Evolutionary conservation across 2,329 filamentous ascomycete genomes (phyloP), one percentile per base, ranked within the genome.

Genomic region (Aspergillus tanneri): DNA sequence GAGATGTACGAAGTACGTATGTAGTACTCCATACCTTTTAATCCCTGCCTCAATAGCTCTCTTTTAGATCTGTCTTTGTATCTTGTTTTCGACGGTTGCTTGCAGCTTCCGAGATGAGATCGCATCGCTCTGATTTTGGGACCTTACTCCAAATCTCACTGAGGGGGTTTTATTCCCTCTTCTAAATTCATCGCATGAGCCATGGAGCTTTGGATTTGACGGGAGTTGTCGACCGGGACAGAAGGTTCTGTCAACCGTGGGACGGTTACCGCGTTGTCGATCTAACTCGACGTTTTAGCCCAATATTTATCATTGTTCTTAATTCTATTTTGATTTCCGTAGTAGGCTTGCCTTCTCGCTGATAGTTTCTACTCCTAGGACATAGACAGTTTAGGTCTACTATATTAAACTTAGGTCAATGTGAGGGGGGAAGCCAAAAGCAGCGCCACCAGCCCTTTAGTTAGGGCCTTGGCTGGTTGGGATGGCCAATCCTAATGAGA

Each of bases 261-360:
- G 44, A 47, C 52, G 55, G 60, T 53, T 54, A 48, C 58, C 63
- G 61, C 58, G 58, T 38, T 49, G 61, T 63, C 61, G 61, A 64
- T 63, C 61, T 34, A 46, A 49, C 46, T 49, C 53, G 32, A 50
- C 47, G 47, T 53, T 48, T 42, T 49, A 51, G 52, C 58, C 56
- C 57, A 11, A 11, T 37, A 11, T n/a, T 38, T 36, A 27, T 48
- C 9, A 11, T 12, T 30, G 7, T 45, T 32, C 32, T 23, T 36
- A 32, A 45, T 45, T 12, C 16, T 37, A 24, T 11, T 36, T 43
- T 38, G 11, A 22, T 22, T 30, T n/a, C n/a, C n/a, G n/a, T n/a
- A n/a, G n/a, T n/a, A n/a, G n/a, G n/a, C n/a, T n/a, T n/a, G n/a
- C n/a, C n/a, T n/a, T n/a, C n/a, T n/a, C n/a, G n/a, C n/a, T n/a